Percentiles rank a stretch among this genome's conserved stretches.
These are phyloP conservation scores for Trametes meyenii DNA, from an alignment of 768 basidiomycete genomes.

Conservation along the genomic window DNA sequence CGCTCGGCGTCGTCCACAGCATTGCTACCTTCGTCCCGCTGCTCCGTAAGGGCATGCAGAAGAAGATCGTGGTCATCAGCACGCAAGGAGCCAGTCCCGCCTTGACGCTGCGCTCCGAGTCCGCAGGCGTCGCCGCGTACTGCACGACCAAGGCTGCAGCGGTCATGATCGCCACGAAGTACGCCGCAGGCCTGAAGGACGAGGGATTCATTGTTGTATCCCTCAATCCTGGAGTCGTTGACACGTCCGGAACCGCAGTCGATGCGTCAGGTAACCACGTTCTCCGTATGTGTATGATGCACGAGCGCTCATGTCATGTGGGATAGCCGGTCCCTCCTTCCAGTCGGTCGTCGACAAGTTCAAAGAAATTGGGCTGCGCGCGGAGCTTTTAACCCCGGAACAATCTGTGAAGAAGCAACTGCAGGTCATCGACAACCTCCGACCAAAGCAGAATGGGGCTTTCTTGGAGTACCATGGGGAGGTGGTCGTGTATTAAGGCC, in stretches of 20 bases:
- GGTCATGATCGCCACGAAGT: conserved; percentile 44
- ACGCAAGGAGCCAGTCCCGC: conserved; percentile 36
- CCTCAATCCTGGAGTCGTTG: conserved; percentile 40
- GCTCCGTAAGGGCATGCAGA: conserved; percentile 34
- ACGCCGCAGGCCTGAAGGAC: conserved; percentile 34
- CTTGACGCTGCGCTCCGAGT: conserved; percentile 22
- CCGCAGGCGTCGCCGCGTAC: conserved; percentile 32
- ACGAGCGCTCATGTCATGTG: too few species aligned
- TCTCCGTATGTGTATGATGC: not conserved
- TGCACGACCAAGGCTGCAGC: conserved; percentile 41
- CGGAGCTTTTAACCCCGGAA: not conserved
- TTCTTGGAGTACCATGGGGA: not conserved
- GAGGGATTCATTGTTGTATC: conserved; percentile 40
- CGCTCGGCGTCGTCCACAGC: conserved; percentile 39
- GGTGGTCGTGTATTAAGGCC: too few species aligned
- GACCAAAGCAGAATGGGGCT: not conserved
- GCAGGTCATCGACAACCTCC: not conserved
- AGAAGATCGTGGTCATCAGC: conserved; percentile 39
- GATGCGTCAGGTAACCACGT: not conserved
- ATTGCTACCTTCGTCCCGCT: conserved; percentile 44
- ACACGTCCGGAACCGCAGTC: conserved; percentile 26
- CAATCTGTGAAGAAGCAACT: not conserved
- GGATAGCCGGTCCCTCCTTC: not conserved
- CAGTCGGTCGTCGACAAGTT: not conserved
- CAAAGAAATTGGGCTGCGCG: not conserved